phyloP scores from a whole-genome alignment of 129 eudicot species.

The Saussurea involucrata region DNA sequence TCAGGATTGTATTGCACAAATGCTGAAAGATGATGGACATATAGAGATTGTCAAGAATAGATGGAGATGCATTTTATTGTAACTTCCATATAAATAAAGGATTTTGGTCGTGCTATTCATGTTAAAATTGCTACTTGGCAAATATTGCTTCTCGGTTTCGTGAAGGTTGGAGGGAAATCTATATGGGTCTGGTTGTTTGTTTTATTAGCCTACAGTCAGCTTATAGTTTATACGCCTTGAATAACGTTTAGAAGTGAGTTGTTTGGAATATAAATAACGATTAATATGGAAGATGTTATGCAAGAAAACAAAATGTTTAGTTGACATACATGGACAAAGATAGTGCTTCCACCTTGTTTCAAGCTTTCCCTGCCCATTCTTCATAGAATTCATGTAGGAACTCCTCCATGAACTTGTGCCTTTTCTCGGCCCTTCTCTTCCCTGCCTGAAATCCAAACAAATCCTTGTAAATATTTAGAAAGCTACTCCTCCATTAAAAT shows the following conservation, averaged over 20 bases:
- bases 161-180: neutral
- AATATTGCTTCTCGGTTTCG: neutral
- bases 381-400: conserved; percentile 71
- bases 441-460: conserved; percentile 60
- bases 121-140: neutral
- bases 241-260: neutral
- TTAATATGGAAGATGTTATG: neutral
- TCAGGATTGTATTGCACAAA: conserved; percentile 17
- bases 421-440: conserved; percentile 62
- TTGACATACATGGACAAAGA: neutral
- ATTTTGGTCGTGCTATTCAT: conserved; percentile 25
- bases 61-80: conserved; percentile 25
- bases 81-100: conserved; percentile 31
- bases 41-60: neutral
- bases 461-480: neutral
- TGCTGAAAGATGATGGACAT: conserved; percentile 20
- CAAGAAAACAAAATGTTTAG: neutral
- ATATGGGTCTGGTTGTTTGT: no score
- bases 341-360: conserved; percentile 14
- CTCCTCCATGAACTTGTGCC: conserved; percentile 95
- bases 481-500: neutral
- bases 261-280: neutral
- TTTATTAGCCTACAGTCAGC: no score
- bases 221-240: no score
- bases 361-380: conserved; percentile 89